Evolutionary conservation across 805 yeast species (phyloP).

Genomic region (Isabelozyma gotoi): DNA sequence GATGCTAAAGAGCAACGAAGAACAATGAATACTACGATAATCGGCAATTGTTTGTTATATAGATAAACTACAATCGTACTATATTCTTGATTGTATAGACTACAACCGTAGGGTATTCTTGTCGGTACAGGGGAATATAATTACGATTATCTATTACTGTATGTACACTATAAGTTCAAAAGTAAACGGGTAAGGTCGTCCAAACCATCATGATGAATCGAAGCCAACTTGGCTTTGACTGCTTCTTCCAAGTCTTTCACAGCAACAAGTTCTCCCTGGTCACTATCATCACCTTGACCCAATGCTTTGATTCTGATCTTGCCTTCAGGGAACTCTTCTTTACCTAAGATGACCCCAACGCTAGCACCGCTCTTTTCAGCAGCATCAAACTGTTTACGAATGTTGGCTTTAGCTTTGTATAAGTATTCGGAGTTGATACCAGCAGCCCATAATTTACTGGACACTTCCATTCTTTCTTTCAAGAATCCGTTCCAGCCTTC

Average conservation of each 20-base stretch:
- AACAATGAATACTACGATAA: no score
- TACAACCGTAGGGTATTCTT: no score
- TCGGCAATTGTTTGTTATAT: no score
- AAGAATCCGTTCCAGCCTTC: constrained; percentile 92
- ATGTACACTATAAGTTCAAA: constrained; percentile 43
- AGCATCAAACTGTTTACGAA: constrained; percentile 95
- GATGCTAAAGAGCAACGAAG: no score
- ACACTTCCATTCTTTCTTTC: constrained; percentile 85
- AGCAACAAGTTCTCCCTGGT: constrained; percentile 79
- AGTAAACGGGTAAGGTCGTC: constrained; percentile 65
- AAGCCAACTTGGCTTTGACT: constrained; percentile 38
- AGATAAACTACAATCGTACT: no score
- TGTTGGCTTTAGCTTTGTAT: constrained; percentile 90
- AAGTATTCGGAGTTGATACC: constrained; percentile 90
- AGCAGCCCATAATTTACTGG: constrained; percentile 80
- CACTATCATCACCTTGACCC: constrained; percentile 82
- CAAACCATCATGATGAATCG: constrained; percentile 51
- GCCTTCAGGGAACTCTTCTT: constrained; percentile 85
- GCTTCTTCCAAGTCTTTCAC: constrained; percentile 57
- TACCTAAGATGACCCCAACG: constrained; percentile 89
- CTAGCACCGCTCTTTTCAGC: constrained; percentile 94
- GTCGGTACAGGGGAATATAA: no score
- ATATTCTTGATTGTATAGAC: no score
- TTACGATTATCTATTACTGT: not conserved
- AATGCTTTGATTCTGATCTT: constrained; percentile 81